Evolutionary conservation across 2,329 filamentous ascomycete genomes (phyloP), one percentile per base, ranked within the genome.

Genomic region (Claviceps pazoutovae): DNA sequence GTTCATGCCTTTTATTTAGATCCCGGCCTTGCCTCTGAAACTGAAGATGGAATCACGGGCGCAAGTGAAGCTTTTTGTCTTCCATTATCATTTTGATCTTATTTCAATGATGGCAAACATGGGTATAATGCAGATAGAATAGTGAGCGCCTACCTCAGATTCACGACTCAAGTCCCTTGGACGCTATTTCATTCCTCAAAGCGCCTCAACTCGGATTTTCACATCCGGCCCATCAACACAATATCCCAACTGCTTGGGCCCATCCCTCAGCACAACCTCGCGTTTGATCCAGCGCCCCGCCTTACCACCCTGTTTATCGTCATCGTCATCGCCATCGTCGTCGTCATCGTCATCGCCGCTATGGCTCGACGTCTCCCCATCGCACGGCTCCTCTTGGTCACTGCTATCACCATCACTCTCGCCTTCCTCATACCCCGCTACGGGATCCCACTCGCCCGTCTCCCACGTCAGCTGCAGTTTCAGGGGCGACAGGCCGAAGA

Each of bases 361-460:
- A 21, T 14, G 41, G 5, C 41, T 23, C 19, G 19, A 16, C 19
- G 23, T 23, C 6, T n/a, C 8, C 23, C 16, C 16, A 1, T 37
- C 17, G 11, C 8, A 17, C 38, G 47, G 55, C 5, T 74, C 72
- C 34, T 76, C 73, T 6, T 76, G 75, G 34, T 77, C 76, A 46
- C 74, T 76, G 57, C 71, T 74, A 45, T 72, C 73, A 51, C 70
- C 75, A 44, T 72, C 74, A 51, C 70, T 75, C 42, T 79, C 79
- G 34, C 76, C 74, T 4, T 79, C 74, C 55, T 81, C 75, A 58
- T 80, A 78, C 55, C 78, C 75, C 8, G 76, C 76, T 0, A 88
- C 82, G 0, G 87, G 87, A 65, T 95, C 88, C 80, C 85, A 88
- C 66, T 96, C 90, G 19, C 88, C 87, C 8, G 89, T 95, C 69